Conservation (phyloP, 192 early-diverging fungal genomes). For the Umbelopsis ramanniana region DNA sequence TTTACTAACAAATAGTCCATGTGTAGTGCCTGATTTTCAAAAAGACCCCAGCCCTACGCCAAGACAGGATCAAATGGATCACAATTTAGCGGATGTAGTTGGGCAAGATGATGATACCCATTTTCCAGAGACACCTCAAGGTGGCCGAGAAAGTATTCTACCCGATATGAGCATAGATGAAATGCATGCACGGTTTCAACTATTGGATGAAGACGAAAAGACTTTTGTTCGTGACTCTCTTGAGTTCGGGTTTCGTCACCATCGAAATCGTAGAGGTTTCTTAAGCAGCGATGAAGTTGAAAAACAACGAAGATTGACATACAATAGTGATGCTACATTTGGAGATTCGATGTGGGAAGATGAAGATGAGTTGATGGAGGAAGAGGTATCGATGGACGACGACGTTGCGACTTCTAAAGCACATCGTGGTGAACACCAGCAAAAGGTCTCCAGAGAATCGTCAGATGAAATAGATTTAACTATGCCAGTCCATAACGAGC, state of each 20-base stretch:
- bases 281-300: background rate
- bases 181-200: background rate
- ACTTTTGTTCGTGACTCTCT: slow-evolving; percentile 11
- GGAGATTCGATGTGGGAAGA: slow-evolving; percentile 17
- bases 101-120: background rate
- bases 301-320: slow-evolving; percentile 5
- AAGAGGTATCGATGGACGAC: background rate
- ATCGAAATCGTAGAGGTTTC: background rate
- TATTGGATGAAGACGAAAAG: background rate
- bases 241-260: slow-evolving; percentile 9
- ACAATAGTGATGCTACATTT: slow-evolving; percentile 15
- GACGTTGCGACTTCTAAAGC: background rate
- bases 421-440: background rate
- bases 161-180: background rate
- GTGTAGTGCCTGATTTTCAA: slow-evolving; percentile 15
- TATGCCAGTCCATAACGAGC: background rate
- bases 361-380: slow-evolving; percentile 2
- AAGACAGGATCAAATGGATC: background rate
- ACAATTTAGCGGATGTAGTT: background rate
- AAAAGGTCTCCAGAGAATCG: background rate
- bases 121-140: background rate
- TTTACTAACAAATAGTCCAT: background rate
- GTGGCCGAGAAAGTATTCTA: background rate
- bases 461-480: slow-evolving; percentile 4
- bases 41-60: background rate